Evolutionary conservation across 2,329 filamentous ascomycete genomes (phyloP).

Genomic region (Fusarium acutatum): DNA sequence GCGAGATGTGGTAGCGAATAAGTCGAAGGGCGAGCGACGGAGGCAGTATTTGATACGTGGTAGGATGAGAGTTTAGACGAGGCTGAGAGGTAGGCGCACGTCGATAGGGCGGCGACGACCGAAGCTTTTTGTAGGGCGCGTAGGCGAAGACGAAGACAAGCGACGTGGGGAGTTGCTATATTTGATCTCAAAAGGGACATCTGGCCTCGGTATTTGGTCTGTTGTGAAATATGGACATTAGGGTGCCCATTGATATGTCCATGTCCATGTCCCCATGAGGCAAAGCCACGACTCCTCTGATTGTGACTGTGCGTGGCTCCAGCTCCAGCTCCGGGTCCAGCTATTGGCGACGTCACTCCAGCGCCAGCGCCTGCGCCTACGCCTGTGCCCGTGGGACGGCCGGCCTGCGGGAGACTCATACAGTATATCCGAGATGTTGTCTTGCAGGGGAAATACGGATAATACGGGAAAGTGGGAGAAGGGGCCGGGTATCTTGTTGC

Average conservation of each 20-base stretch:
- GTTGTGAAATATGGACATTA: constrained; percentile 35
- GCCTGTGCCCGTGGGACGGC: constrained; percentile 44
- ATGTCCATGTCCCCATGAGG: constrained; percentile 35
- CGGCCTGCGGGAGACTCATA: constrained; percentile 47
- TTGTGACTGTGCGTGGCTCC: constrained; percentile 22
- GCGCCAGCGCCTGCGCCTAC: constrained; percentile 35
- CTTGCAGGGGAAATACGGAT: constrained; percentile 22
- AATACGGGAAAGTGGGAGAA: constrained; percentile 30
- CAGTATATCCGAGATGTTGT: constrained; percentile 29
- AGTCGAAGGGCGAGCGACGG: constrained; percentile 17
- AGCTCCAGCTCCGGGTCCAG: not conserved
- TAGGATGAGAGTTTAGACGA: constrained; percentile 29
- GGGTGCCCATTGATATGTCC: constrained; percentile 4
- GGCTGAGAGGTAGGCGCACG: constrained; percentile 36
- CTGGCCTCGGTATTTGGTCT: constrained; percentile 33
- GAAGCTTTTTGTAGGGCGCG: constrained; percentile 36
- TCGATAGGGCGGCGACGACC: constrained; percentile 38
- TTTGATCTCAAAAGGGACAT: constrained; percentile 37
- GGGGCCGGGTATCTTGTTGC: not conserved
- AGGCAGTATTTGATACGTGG: constrained; percentile 32
- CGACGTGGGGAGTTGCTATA: constrained; percentile 26
- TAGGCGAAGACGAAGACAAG: constrained; percentile 33
- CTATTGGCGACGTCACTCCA: constrained; percentile 41
- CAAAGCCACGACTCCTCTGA: constrained; percentile 20
- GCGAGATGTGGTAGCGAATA: constrained; percentile 36